Evolutionary conservation across 106 monocot genomes (phyloP).

Genomic region (Dendrobium officinale): DNA sequence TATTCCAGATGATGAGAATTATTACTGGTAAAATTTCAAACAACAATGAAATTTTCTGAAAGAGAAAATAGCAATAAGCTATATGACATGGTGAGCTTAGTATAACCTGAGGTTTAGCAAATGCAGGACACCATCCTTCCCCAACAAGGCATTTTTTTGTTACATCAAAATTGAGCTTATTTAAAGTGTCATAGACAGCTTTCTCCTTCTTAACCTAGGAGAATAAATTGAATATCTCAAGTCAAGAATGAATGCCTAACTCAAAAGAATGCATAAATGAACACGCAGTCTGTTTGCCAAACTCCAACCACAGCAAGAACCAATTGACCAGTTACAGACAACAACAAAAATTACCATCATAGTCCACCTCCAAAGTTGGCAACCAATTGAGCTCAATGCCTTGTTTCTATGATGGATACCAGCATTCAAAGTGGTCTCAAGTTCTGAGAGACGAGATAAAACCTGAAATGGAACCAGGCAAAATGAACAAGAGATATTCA

Average conservation of each 20-base stretch:
- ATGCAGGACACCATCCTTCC: conserved; percentile 94
- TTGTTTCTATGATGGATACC: conserved; percentile 90
- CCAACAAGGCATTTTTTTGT: conserved; percentile 99
- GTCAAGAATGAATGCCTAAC: conserved; percentile 1
- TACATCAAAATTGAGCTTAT: conserved; percentile 98
- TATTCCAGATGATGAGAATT: not conserved
- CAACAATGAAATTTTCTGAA: not conserved
- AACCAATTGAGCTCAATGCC: conserved; percentile 76
- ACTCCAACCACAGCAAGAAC: not conserved
- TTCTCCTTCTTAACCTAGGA: conserved; percentile 90
- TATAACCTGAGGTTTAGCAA: conserved; percentile 77
- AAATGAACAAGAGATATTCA: not conserved
- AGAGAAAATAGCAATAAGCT: not conserved
- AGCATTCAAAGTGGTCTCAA: conserved; percentile 91
- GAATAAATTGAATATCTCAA: not conserved
- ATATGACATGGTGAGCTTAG: not conserved
- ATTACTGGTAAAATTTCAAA: conserved; percentile 3
- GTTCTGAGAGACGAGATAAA: conserved; percentile 71
- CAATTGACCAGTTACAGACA: not conserved
- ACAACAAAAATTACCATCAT: conserved; percentile 49
- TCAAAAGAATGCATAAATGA: not conserved
- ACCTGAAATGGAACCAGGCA: not conserved
- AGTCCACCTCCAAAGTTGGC: conserved; percentile 68
- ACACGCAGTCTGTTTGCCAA: not conserved
- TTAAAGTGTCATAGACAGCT: conserved; percentile 92